Evolutionary conservation across 768 basidiomycete species (phyloP).

Genomic region (Hericium erinaceus): DNA sequence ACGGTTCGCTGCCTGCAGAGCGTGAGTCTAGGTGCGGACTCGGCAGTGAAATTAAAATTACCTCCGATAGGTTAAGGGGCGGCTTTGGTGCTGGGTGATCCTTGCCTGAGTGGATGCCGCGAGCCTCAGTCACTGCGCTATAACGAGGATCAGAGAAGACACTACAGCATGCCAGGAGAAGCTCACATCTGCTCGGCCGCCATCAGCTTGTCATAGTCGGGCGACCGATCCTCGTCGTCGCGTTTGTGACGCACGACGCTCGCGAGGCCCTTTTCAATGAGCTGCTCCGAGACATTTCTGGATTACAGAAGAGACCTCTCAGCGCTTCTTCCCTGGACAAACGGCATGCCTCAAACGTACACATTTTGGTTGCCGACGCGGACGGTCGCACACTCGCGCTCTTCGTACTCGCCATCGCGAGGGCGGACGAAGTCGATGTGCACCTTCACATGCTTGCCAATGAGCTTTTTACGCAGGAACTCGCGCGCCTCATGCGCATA

Average conservation of each 20-base stretch:
- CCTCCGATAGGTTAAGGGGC: conserved; percentile 90
- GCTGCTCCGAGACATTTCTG: conserved; percentile 86
- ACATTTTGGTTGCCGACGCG: conserved; percentile 73
- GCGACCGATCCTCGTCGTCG: conserved; percentile 93
- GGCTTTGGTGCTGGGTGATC: conserved; percentile 71
- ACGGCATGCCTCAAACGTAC: conserved; percentile 34
- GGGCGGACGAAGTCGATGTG: conserved; percentile 86
- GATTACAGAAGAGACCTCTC: neutral
- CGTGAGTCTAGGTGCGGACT: neutral
- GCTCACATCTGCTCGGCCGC: conserved; percentile 86
- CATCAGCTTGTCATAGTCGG: conserved; percentile 93
- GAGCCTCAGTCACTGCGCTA: conserved; percentile 68
- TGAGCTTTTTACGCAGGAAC: conserved; percentile 83
- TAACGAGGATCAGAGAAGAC: conserved; percentile 2
- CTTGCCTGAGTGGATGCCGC: conserved; percentile 90
- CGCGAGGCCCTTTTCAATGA: conserved; percentile 89
- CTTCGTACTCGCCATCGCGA: conserved; percentile 87
- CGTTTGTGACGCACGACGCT: conserved; percentile 86
- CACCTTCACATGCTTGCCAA: conserved; percentile 83
- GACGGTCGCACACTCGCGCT: conserved; percentile 86
- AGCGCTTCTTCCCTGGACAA: neutral
- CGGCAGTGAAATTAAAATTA: conserved; percentile 20
- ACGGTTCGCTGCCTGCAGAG: conserved; percentile 48
- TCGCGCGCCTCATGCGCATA: conserved; percentile 92
- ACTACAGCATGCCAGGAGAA: neutral